Percentiles rank a stretch among this genome's conserved stretches.
Evolutionary conservation across 2,329 filamentous ascomycete species (phyloP).

Genomic region (Verticillium isaacii): DNA sequence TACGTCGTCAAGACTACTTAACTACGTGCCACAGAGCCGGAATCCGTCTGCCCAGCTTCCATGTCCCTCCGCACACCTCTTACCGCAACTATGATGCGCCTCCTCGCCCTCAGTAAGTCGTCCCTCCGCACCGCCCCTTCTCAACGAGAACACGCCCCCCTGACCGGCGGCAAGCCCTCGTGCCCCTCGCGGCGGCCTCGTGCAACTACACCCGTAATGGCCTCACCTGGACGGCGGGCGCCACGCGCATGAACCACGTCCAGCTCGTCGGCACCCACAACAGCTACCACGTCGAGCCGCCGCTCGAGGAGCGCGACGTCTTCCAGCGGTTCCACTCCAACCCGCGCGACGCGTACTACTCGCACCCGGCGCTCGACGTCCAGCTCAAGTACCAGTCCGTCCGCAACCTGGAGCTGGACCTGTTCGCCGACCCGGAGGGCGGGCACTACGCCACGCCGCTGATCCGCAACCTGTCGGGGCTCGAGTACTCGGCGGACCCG

Average conservation of each 20-base stretch:
- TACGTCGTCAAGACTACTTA: neutral
- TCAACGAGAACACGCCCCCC: neutral
- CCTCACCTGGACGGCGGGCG: conserved; percentile 22
- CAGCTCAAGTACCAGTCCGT: conserved; percentile 40
- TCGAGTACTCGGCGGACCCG: conserved; percentile 30
- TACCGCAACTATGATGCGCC: neutral
- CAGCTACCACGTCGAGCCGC: conserved; percentile 43
- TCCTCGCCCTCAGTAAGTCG: conserved; percentile 6
- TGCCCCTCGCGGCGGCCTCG: conserved; percentile 5
- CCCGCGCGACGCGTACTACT: conserved; percentile 40
- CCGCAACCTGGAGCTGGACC: conserved; percentile 42
- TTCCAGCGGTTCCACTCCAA: conserved; percentile 31
- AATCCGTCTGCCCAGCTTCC: neutral
- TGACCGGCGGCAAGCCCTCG: conserved; percentile 4
- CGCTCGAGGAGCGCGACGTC: conserved; percentile 30
- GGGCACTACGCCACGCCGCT: conserved; percentile 40
- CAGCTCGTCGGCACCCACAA: conserved; percentile 48
- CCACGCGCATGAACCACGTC: conserved; percentile 44
- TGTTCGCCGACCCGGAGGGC: conserved; percentile 42
- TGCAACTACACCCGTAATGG: conserved; percentile 20
- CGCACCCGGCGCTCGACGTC: conserved; percentile 36
- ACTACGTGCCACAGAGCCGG: neutral
- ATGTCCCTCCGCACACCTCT: neutral
- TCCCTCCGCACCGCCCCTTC: neutral
- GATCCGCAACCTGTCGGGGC: conserved; percentile 32